Evolutionary conservation across 208 protist species (phyloP).

Genomic region (Wallacemonas sp.): DNA sequence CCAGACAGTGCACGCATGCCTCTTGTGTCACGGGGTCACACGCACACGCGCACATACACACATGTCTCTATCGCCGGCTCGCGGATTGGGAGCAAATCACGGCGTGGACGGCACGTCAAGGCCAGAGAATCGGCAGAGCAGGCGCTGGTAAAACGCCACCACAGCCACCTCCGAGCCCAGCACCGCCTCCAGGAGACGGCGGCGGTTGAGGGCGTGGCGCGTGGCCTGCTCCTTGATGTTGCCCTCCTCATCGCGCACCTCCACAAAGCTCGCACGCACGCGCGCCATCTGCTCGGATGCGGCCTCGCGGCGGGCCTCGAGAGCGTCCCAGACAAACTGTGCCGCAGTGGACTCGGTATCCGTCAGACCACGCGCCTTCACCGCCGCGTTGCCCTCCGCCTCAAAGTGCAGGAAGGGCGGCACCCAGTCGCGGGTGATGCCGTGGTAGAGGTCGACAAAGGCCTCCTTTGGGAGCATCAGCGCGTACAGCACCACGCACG

Average conservation of each 20-base stretch:
- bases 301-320: neutral
- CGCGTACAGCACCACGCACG: constrained; percentile 15
- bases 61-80: too few relatives aligned
- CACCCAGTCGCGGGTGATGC: constrained; percentile 12
- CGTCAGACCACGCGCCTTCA: too few relatives aligned
- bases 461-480: constrained; percentile 8
- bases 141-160: constrained; percentile 7
- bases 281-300: neutral
- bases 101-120: neutral
- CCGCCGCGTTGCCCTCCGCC: neutral
- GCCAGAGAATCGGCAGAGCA: constrained; percentile 14
- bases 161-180: constrained; percentile 8
- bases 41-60: neutral
- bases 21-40: too few relatives aligned
- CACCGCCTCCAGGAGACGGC: constrained; percentile 1
- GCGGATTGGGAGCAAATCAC: too few relatives aligned
- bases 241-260: constrained; percentile 5
- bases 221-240: neutral
- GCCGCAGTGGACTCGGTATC: too few relatives aligned
- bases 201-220: neutral
- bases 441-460: constrained; percentile 18
- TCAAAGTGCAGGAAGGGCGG: neutral
- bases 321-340: constrained; percentile 5
- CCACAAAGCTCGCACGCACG: neutral
- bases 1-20: too few relatives aligned